Base-by-base conservation (phyloP, 345 rosid species). In the Acer campestre region DNA sequence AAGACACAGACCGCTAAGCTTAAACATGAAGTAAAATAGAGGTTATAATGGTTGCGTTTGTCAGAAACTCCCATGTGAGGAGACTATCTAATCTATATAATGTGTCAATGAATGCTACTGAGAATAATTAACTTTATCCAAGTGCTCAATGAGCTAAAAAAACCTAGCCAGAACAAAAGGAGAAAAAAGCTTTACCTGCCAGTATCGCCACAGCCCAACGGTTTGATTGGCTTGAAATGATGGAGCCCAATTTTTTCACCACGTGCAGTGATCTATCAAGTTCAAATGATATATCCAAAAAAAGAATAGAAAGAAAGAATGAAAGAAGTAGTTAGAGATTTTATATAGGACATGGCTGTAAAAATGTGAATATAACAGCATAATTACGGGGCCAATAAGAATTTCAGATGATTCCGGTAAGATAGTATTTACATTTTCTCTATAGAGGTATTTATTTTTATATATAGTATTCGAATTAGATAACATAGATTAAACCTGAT, bases 161-260 rank as follows among this genome's bases (percentile, higher is more conserved):
- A 29, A 31, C 18, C 18, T 70, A 55, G 18, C 46, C 25, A 53
- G 11, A 40, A 58, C 13, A 35, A 23, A 62, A 38, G 14, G 38
- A 27, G 48, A 16, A 55, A 67, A 78, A 18, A 18, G 35, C 25
- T 23, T 65, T 88, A 96, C 99, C 99, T 93, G 84, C 99, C 98
- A 74, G 99, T 92, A 84, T 96, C 99, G 75, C 99, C 99, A 56
- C 95, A 91, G 16, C 99, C 99, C 79, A 96, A 79, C 3, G 99
- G 99, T 85, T 85, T 96, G 80, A 94, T 82, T 56, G 99, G 99
- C 85, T 89, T 92, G 84, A 96, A 96, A 88, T 96, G 97, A 75
- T 88, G 89, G 27, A 96, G 82, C 48, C 97, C 95, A 71, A 94
- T 88, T 77, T 78, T 86, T 81, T 86, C 98, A 72, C 93, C 97